Conservation (phyloP, 2,329 filamentous ascomycete species). For the Alternaria longipes region DNA sequence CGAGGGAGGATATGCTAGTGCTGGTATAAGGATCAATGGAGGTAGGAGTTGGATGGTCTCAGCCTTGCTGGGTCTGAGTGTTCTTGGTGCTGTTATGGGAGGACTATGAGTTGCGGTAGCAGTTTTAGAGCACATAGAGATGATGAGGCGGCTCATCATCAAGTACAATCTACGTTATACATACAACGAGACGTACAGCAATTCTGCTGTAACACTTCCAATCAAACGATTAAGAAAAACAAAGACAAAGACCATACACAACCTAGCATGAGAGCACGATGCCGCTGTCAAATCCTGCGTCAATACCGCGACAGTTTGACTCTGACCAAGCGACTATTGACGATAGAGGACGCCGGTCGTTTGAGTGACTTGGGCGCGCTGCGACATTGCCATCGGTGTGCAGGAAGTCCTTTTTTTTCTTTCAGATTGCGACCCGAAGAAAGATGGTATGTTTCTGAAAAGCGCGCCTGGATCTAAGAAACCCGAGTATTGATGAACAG, state of each 20-base stretch:
- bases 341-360: rapidly evolving
- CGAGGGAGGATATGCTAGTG: constrained; percentile 17
- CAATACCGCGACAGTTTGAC: rapidly evolving
- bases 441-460: no score
- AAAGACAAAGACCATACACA: rapidly evolving
- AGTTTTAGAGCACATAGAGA: neutral
- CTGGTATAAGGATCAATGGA: constrained; percentile 10
- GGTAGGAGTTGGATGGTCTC: constrained; percentile 11
- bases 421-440: no score
- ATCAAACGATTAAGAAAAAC: no score
- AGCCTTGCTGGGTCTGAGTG: constrained; percentile 17
- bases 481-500: no score
- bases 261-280: no score
- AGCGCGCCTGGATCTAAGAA: no score
- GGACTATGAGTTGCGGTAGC: neutral
- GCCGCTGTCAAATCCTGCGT: rapidly evolving
- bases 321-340: no score
- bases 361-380: rapidly evolving
- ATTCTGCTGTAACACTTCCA: no score
- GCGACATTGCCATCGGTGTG: rapidly evolving
- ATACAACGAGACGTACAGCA: no score
- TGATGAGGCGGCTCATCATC: no score
- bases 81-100: constrained; percentile 16
- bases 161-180: rapidly evolving
- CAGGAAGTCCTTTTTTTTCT: no score